Base-by-base conservation (phyloP, 441 rosid genomes). In the Flueggea neowawraea region DNA sequence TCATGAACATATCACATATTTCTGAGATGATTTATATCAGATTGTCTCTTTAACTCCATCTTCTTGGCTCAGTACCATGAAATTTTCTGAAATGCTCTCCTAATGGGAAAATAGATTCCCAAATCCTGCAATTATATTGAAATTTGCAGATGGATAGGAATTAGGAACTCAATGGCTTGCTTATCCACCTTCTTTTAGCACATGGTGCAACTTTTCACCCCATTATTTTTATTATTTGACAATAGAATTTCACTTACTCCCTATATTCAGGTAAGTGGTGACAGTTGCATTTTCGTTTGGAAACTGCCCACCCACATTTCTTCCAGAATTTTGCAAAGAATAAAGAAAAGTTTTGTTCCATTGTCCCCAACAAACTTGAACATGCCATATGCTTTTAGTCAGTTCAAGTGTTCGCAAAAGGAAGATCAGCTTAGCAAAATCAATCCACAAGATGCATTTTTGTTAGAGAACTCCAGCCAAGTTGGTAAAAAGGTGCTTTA, bases 201-300 rank as follows among this genome's bases (percentile, higher is more conserved):
- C 50, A 47, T 47, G 9, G 14, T 9, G 50, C n/a, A 14, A 28
- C 2, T 44, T n/a, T 41, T 13, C 28, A 8, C 59, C 63, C 15
- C 17, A 52, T 44, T 11, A 57, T 28, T 16, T 57, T 57, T 49
- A 6, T 50, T 31, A n/a, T 47, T 13, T 50, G 11, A 32, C 63
- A n/a, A 16, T 36, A 5, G 41, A 36, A 31, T 17, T n/a, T n/a
- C n/a, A n/a, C n/a, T n/a, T n/a, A n/a, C n/a, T n/a, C n/a, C n/a
- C 9, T 47, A 14, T 47, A 69, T 58, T 61, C 70, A 88, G 97
- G 96, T 82, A 53, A 84, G 90, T 45, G 80, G 90, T 55, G 97
- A 88, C 56, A 81, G 91, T 64, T 91, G 97, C 64, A 86, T 91
- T 52, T 84, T 91, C 66, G 78, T 88, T 2, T 90, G 95, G 97